Evolutionary conservation across 495 filamentous ascomycete genomes (phyloP), one percentile per base, ranked within the genome.

Genomic region (Trichoderma orchidacearum): DNA sequence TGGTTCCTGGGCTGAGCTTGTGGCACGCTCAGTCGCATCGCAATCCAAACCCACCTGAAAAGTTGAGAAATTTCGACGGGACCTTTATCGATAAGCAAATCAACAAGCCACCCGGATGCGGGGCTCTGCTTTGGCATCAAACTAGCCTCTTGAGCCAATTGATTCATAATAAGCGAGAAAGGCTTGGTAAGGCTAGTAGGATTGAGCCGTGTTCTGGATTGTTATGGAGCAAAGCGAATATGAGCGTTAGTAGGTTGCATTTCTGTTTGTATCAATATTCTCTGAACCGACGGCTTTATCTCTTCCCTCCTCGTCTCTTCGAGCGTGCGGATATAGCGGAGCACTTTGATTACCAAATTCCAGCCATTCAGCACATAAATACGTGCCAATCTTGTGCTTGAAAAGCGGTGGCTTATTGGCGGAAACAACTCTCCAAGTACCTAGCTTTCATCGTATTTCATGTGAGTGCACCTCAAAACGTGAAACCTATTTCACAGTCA

Each of bases 81-180:
- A 13, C 51, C 51, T 5, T 31, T 53, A 53, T 53, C 51, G 51
- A 53, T 53, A 53, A 53, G 51, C 28, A 13, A 11, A 3, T 53
- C 51, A 9, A 25, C 7, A 3, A 2, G 13, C 23, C 23, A 15
- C 7, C 3, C 7, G 38, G 2, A 48, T 48, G 41, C 41, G 41
- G 41, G 41, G 41, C 41, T 48, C 38, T 48, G 41, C 41, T 48
- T 48, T 48, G 41, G 41, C 41, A 48, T 48, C 41, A 48, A 13
- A 2, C 21, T 11, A 23, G 27, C 41, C 13, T 13, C 21, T 48
- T 3, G 7, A 27, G 41, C 41, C 15, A 28, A n/a, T n/a, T n/a
- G n/a, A n/a, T n/a, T n/a, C n/a, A n/a, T n/a, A n/a, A n/a, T n/a
- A n/a, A n/a, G n/a, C n/a, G n/a, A n/a, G n/a, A n/a, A n/a, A 4